These are phyloP conservation scores for Chalciporus piperatus DNA, from an alignment of 768 basidiomycete species.

Conservation along the genomic window DNA sequence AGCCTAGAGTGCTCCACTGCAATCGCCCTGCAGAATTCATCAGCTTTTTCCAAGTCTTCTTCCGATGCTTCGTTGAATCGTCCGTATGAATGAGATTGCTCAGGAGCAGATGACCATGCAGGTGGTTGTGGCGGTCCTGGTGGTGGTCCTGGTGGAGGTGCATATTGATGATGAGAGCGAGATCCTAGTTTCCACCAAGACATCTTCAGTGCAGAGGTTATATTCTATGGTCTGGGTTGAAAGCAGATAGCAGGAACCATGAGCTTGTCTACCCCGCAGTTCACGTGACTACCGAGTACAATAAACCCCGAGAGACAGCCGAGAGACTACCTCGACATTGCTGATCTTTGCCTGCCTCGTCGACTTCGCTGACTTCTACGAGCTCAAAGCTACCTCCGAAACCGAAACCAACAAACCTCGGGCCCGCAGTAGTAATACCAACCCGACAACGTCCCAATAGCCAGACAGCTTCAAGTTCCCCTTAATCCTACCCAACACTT, in stretches of 20 bases:
- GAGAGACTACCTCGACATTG: not conserved
- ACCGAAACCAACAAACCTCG: conserved; percentile 51
- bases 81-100: conserved; percentile 46
- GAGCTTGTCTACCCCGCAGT: not conserved
- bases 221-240: too few species aligned
- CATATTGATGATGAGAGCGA: not conserved
- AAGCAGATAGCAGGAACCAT: too few species aligned
- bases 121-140: conserved; percentile 42
- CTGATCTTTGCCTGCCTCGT: too few species aligned
- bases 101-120: conserved; percentile 59
- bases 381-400: conserved; percentile 25
- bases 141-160: conserved; percentile 24
- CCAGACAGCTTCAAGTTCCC: too few species aligned
- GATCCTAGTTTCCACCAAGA: not conserved
- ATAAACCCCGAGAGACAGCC: not conserved
- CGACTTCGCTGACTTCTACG: conserved; percentile 20
- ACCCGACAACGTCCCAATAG: too few species aligned
- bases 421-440: too few species aligned
- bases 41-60: conserved; percentile 51
- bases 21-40: conserved; percentile 45
- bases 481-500: too few species aligned
- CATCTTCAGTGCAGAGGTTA: too few species aligned
- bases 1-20: conserved; percentile 42
- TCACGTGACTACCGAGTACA: not conserved
- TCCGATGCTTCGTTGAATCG: conserved; percentile 54